Percentiles rank a stretch among this genome's conserved stretches.
These are phyloP conservation scores for Aspergillus niger DNA, from an alignment of 2,329 filamentous ascomycete species.

Conservation along the genomic window DNA sequence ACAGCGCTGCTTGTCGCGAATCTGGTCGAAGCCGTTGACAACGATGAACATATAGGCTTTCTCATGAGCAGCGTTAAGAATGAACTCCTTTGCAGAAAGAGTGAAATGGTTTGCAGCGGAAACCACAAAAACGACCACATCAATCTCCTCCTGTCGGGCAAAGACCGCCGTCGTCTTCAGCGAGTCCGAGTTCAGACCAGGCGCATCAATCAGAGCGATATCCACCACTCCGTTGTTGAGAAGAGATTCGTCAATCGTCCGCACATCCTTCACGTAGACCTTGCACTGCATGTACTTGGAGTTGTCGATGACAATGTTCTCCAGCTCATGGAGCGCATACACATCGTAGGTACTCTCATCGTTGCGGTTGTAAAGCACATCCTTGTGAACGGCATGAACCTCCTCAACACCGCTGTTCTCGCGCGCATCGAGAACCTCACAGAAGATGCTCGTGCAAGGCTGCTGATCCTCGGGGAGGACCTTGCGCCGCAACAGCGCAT, in stretches of 20 bases:
- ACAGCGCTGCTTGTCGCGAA: slow-evolving; percentile 86
- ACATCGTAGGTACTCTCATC: slow-evolving; percentile 95
- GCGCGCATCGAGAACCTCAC: slow-evolving; percentile 88
- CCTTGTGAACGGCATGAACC: slow-evolving; percentile 89
- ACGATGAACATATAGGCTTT: slow-evolving; percentile 99
- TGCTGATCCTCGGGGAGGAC: slow-evolving; percentile 95
- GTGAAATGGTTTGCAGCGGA: slow-evolving; percentile 98
- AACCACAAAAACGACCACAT: slow-evolving; percentile 97
- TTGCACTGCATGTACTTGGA: slow-evolving; percentile 92
- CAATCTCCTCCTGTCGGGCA: slow-evolving; percentile 95
- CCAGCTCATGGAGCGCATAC: slow-evolving; percentile 73
- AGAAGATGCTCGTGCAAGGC: slow-evolving; percentile 97
- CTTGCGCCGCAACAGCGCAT: slow-evolving; percentile 89
- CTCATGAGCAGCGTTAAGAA: slow-evolving; percentile 90
- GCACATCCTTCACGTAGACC: slow-evolving; percentile 88
- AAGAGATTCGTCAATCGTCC: slow-evolving; percentile 86
- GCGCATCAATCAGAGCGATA: slow-evolving; percentile 95
- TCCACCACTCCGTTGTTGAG: slow-evolving; percentile 98
- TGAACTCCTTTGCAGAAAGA: slow-evolving; percentile 95
- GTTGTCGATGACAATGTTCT: slow-evolving; percentile 88
- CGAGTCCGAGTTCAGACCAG: slow-evolving; percentile 92
- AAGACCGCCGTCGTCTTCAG: slow-evolving; percentile 97
- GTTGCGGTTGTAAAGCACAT: slow-evolving; percentile 76
- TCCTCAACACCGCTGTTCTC: slow-evolving; percentile 92
- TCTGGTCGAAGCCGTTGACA: slow-evolving; percentile 94